phyloP scores from a whole-genome alignment of 306 rosid species.

The Neltuma alba region DNA sequence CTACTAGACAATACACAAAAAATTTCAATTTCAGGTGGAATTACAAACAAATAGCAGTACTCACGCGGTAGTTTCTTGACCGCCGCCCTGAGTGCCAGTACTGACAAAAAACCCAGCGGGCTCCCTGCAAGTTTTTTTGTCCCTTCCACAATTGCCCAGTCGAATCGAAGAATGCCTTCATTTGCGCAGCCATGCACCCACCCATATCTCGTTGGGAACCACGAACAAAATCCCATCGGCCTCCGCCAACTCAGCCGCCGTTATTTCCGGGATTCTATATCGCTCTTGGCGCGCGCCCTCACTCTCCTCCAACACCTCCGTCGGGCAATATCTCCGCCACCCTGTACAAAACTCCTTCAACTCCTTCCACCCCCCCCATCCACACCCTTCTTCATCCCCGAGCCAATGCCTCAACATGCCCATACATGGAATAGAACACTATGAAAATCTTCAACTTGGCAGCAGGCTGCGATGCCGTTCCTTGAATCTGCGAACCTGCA shows the following conservation, averaged over 20 bases:
- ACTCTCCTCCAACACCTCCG: constrained; percentile 65
- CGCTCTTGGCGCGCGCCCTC: constrained; percentile 76
- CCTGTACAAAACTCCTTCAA: constrained; percentile 75
- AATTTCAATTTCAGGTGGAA: too few species aligned
- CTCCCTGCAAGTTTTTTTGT: constrained; percentile 88
- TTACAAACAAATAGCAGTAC: too few species aligned
- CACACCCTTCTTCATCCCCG: constrained; percentile 81
- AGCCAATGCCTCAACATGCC: constrained; percentile 87
- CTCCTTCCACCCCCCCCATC: constrained; percentile 76
- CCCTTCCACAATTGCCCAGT: constrained; percentile 85
- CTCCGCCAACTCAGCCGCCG: constrained; percentile 58
- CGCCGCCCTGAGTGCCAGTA: constrained; percentile 97
- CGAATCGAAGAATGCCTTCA: constrained; percentile 93
- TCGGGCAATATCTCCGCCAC: constrained; percentile 84
- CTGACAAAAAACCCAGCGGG: constrained; percentile 95
- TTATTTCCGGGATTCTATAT: constrained; percentile 55
- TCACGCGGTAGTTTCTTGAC: constrained; percentile 99
- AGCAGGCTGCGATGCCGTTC: constrained; percentile 8
- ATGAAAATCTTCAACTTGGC: constrained; percentile 67
- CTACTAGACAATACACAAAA: not conserved
- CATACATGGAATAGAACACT: constrained; percentile 93
- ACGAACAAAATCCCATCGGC: constrained; percentile 87
- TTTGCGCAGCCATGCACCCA: constrained; percentile 92
- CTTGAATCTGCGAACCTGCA: constrained; percentile 3
- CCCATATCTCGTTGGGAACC: constrained; percentile 94